A percentile compares a stretch with the other conserved stretches of the same genome.
Conservation (phyloP, 805 yeast genomes). For the Candida vaughaniae region DNA sequence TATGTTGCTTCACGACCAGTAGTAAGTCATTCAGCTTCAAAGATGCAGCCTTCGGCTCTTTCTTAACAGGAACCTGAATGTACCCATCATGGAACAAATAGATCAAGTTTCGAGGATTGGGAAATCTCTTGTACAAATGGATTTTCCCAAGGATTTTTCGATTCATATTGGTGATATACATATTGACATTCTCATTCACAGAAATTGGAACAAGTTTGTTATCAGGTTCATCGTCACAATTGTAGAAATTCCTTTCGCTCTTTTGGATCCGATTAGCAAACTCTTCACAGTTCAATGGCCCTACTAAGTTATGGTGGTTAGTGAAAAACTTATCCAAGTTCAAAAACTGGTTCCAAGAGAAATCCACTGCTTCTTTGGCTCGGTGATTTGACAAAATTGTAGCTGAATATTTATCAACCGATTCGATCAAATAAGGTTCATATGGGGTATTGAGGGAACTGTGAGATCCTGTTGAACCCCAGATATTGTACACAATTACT, state of each 20-base stretch:
- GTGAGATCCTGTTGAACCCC: neutral
- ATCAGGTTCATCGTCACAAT: constrained; percentile 14
- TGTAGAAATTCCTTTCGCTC: constrained; percentile 10
- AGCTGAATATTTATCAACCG: constrained; percentile 12
- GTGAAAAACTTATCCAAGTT: constrained; percentile 9
- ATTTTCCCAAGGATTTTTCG: constrained; percentile 12
- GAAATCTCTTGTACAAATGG: constrained; percentile 8
- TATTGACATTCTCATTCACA: constrained; percentile 11
- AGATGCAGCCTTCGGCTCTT: neutral
- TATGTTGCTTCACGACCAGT: constrained; percentile 3
- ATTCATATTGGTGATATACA: constrained; percentile 8
- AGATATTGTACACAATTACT: neutral
- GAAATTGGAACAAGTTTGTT: constrained; percentile 8
- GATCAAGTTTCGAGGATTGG: constrained; percentile 13
- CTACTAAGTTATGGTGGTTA: constrained; percentile 3
- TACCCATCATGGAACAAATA: constrained; percentile 13
- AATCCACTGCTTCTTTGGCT: constrained; percentile 6
- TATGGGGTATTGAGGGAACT: neutral
- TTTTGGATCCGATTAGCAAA: constrained; percentile 12
- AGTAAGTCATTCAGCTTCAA: constrained; percentile 1
- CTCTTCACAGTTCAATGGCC: constrained; percentile 12
- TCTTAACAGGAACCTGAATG: constrained; percentile 11
- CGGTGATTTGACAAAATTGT: constrained; percentile 5
- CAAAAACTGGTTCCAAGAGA: constrained; percentile 14
- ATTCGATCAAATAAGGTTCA: constrained; percentile 5